Conservation (phyloP, 2,329 filamentous ascomycete genomes). For the Colletotrichum trifolii region DNA sequence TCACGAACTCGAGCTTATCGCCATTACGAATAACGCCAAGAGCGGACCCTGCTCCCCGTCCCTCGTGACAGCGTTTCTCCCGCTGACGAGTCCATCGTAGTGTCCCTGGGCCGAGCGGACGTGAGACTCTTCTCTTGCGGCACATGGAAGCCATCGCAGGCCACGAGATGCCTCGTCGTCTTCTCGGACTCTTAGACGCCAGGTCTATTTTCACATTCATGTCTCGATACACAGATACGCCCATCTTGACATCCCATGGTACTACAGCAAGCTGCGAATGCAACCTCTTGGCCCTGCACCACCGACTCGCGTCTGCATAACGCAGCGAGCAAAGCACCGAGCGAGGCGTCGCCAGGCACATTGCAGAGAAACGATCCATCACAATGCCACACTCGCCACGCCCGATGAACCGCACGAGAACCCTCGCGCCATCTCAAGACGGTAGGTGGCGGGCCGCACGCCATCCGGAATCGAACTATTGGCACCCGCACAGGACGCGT, state of each 20-base stretch:
- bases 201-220: not conserved
- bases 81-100: not conserved
- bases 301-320: no score
- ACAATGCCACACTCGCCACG: not conserved
- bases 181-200: not conserved
- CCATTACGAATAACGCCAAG: conserved; percentile 11
- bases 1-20: conserved; percentile 15
- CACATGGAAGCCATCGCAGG: conserved; percentile 9
- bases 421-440: conserved; percentile 18
- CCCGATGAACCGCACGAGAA: not conserved
- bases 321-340: no score
- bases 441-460: conserved; percentile 25
- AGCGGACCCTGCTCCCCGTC: not conserved
- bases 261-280: no score
- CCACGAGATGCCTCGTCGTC: conserved; percentile 3
- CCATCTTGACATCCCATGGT: no score
- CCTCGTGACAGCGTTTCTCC: not conserved
- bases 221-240: not conserved
- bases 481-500: conserved; percentile 11
- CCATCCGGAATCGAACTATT: conserved; percentile 28
- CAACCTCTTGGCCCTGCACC: no score
- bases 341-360: not conserved
- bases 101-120: not conserved
- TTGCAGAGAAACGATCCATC: not conserved
- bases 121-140: conserved; percentile 2